Conservation (phyloP, 352 stramenopile genomes). For the Globisporangium iwayamae region DNA sequence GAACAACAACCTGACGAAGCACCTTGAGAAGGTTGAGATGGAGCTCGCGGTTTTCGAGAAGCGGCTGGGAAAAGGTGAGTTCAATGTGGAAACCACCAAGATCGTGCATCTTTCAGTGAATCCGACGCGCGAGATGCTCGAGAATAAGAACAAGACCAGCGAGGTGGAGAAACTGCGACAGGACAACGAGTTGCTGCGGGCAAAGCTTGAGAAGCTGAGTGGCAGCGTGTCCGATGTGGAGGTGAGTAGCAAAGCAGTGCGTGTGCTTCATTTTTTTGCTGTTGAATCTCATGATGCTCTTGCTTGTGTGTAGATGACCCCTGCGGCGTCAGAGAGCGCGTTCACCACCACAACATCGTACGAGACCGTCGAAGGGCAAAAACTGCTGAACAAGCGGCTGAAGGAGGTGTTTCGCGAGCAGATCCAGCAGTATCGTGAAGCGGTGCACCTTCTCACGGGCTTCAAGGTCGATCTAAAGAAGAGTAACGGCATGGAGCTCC, state of each 20-base stretch:
- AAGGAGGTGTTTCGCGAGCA: slow-evolving; percentile 88
- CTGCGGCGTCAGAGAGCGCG: slow-evolving; percentile 21
- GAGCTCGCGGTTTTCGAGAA: slow-evolving; percentile 68
- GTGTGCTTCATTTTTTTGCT: slow-evolving; percentile 6
- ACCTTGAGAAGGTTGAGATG: slow-evolving; percentile 64
- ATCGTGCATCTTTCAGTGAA: slow-evolving; percentile 87
- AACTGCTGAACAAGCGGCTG: slow-evolving; percentile 83
- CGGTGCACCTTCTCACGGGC: slow-evolving; percentile 85
- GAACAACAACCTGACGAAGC: slow-evolving; percentile 43
- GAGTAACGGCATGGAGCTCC: slow-evolving; percentile 69
- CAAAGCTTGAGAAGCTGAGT: slow-evolving; percentile 37
- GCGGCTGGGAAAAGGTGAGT: slow-evolving; percentile 66
- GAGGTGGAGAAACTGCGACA: slow-evolving; percentile 44
- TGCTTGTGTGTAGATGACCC: slow-evolving; percentile 2
- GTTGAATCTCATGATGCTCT: background rate
- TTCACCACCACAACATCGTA: slow-evolving; percentile 82
- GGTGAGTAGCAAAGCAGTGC: slow-evolving; percentile 16
- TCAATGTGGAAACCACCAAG: slow-evolving; percentile 81
- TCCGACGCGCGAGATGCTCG: slow-evolving; percentile 63
- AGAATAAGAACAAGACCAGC: slow-evolving; percentile 32
- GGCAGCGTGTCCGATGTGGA: slow-evolving; percentile 22
- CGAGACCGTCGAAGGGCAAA: slow-evolving; percentile 81
- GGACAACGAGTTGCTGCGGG: slow-evolving; percentile 52
- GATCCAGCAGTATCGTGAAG: slow-evolving; percentile 87
- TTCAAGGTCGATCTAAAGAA: slow-evolving; percentile 88